phyloP scores from a whole-genome alignment of 1,139 yeast genomes.

The Geotrichum candidum region DNA sequence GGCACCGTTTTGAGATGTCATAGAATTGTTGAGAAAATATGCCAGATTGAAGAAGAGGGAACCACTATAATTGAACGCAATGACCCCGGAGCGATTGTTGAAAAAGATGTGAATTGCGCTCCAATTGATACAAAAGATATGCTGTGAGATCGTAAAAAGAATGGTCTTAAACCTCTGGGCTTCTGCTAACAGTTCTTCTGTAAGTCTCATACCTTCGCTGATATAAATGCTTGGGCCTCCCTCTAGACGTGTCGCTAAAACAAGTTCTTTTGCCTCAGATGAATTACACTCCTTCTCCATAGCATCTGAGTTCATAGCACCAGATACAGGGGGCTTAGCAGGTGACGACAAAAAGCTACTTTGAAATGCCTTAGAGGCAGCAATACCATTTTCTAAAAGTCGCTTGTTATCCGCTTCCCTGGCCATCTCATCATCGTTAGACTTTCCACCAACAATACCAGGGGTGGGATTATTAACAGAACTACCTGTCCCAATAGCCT shows the following conservation, averaged over 20 bases:
- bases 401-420: conserved; percentile 1
- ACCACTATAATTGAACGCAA: conserved; percentile 39
- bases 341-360: conserved; percentile 4
- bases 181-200: conserved; percentile 4
- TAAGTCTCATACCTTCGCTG: not conserved
- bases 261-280: conserved; percentile 3
- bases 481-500: not conserved
- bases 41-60: conserved; percentile 36
- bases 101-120: conserved; percentile 31
- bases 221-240: conserved; percentile 10
- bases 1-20: conserved; percentile 18
- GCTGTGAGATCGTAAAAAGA: conserved; percentile 15
- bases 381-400: conserved; percentile 15
- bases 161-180: conserved; percentile 17
- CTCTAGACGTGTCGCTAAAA: conserved; percentile 3
- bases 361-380: conserved; percentile 13
- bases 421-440: not conserved
- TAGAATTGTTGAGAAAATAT: conserved; percentile 24
- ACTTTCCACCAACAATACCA: not conserved
- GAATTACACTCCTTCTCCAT: conserved; percentile 9
- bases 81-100: conserved; percentile 25
- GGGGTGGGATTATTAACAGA: not conserved
- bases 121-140: conserved; percentile 19
- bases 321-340: conserved; percentile 5
- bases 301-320: not conserved